Conservation (phyloP, 2,329 filamentous ascomycete genomes). For the Fusarium albidum region DNA sequence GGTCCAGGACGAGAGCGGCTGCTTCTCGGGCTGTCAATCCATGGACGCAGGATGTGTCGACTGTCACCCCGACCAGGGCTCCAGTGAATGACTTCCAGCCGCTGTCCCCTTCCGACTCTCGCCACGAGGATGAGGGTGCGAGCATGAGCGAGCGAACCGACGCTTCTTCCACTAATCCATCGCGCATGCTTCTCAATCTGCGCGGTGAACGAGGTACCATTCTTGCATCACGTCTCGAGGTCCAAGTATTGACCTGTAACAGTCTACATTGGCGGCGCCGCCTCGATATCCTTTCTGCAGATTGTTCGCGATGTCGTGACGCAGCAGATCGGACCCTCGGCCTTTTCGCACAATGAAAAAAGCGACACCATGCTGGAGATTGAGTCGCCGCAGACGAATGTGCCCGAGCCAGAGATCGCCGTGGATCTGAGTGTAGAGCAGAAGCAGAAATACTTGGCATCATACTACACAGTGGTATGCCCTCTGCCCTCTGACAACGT, state of each 20-base stretch:
- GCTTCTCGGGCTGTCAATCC: neutral
- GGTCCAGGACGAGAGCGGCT: slow-evolving; percentile 32
- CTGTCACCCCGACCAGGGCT: neutral
- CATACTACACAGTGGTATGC: slow-evolving; percentile 33
- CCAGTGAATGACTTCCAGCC: slow-evolving; percentile 33
- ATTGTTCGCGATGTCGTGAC: slow-evolving; percentile 38
- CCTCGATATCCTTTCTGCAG: slow-evolving; percentile 64
- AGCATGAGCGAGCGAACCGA: slow-evolving; percentile 16
- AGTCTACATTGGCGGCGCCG: slow-evolving; percentile 61
- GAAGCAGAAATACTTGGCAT: slow-evolving; percentile 20
- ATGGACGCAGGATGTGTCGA: neutral
- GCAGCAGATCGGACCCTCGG: slow-evolving; percentile 38
- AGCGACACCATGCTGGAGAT: slow-evolving; percentile 41
- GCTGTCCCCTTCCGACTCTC: slow-evolving; percentile 43
- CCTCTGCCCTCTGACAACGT: accelerated
- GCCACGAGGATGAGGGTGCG: slow-evolving; percentile 33
- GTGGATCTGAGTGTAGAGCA: neutral
- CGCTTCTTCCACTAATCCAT: slow-evolving; percentile 28
- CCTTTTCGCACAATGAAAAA: slow-evolving; percentile 40
- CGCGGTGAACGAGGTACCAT: slow-evolving; percentile 59
- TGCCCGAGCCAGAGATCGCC: neutral
- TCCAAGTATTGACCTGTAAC: too few relatives aligned
- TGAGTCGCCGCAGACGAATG: slow-evolving; percentile 26
- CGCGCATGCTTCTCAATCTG: slow-evolving; percentile 59
- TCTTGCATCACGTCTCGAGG: neutral